Evolutionary conservation across 805 yeast genomes (phyloP).

Genomic region (Vanderwaltozyma polyspora): DNA sequence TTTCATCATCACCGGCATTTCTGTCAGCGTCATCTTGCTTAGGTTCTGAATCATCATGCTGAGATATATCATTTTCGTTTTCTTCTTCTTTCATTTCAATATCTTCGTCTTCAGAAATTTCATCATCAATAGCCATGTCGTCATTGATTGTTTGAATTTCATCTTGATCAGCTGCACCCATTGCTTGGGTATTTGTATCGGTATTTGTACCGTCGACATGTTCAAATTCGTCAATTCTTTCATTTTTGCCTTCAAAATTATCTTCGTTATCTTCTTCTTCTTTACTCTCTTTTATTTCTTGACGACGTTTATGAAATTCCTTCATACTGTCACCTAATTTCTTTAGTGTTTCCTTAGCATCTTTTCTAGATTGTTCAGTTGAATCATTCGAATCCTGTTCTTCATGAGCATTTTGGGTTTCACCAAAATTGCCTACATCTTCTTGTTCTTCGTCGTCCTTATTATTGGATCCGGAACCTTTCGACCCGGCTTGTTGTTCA

Average conservation of each 20-base stretch:
- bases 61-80: constrained; percentile 24
- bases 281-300: constrained; percentile 68
- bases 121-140: constrained; percentile 74
- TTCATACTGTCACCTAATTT: constrained; percentile 86
- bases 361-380: constrained; percentile 47
- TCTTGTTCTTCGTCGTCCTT: constrained; percentile 44
- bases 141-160: constrained; percentile 68
- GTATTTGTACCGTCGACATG: constrained; percentile 74
- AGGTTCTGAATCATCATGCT: constrained; percentile 20
- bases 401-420: constrained; percentile 35
- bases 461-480: constrained; percentile 52
- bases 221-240: constrained; percentile 76
- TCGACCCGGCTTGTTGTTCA: constrained; percentile 48
- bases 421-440: constrained; percentile 59
- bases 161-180: constrained; percentile 80
- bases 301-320: constrained; percentile 82
- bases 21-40: constrained; percentile 13
- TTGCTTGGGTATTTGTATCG: constrained; percentile 75
- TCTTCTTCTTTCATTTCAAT: constrained; percentile 27
- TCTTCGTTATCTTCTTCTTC: constrained; percentile 38
- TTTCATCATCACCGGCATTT: constrained; percentile 16
- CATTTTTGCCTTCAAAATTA: constrained; percentile 39
- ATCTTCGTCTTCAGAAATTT: constrained; percentile 29
- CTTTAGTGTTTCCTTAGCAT: constrained; percentile 66
- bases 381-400: constrained; percentile 30